Conservation (phyloP, 2,329 filamentous ascomycete genomes). For the Monilinia polystroma region DNA sequence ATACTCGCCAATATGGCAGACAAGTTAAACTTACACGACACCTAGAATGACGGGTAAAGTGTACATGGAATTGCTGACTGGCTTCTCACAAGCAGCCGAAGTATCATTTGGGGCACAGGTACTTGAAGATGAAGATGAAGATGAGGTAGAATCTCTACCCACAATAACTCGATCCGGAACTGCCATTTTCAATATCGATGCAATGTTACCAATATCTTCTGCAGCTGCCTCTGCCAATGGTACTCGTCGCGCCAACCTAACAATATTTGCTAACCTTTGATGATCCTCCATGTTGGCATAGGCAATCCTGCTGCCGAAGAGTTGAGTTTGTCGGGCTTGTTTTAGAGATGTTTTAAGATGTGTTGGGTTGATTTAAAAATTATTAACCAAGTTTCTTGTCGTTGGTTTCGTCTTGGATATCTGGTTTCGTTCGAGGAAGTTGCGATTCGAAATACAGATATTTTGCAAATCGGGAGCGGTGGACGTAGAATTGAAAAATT, state of each 20-base stretch:
- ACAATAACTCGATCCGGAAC: slow-evolving; percentile 34
- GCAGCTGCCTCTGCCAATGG: slow-evolving; percentile 25
- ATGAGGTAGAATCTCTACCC: slow-evolving; percentile 29
- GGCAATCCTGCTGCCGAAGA: slow-evolving; percentile 24
- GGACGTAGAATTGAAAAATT: slow-evolving; percentile 5
- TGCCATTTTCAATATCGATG: slow-evolving; percentile 32
- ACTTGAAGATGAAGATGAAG: slow-evolving; percentile 33
- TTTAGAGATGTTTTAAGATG: not conserved
- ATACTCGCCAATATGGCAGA: not conserved
- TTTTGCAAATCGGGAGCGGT: not conserved
- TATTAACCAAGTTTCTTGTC: slow-evolving; percentile 5
- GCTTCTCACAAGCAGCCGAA: slow-evolving; percentile 57
- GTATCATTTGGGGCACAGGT: slow-evolving; percentile 41
- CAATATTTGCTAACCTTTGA: slow-evolving; percentile 32
- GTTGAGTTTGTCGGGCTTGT: not conserved
- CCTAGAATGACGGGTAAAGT: slow-evolving; percentile 67
- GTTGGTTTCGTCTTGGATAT: slow-evolving; percentile 6
- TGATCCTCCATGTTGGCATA: slow-evolving; percentile 30
- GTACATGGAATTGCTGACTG: slow-evolving; percentile 53
- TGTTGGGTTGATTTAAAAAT: slow-evolving; percentile 10
- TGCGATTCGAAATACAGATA: slow-evolving; percentile 24
- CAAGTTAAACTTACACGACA: slow-evolving; percentile 59
- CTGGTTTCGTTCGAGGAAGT: slow-evolving; percentile 25
- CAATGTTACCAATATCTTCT: slow-evolving; percentile 31
- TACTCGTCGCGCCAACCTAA: slow-evolving; percentile 35